These are phyloP conservation scores for Botrytis fabae DNA, from an alignment of 2,329 filamentous ascomycete species.

Conservation along the genomic window DNA sequence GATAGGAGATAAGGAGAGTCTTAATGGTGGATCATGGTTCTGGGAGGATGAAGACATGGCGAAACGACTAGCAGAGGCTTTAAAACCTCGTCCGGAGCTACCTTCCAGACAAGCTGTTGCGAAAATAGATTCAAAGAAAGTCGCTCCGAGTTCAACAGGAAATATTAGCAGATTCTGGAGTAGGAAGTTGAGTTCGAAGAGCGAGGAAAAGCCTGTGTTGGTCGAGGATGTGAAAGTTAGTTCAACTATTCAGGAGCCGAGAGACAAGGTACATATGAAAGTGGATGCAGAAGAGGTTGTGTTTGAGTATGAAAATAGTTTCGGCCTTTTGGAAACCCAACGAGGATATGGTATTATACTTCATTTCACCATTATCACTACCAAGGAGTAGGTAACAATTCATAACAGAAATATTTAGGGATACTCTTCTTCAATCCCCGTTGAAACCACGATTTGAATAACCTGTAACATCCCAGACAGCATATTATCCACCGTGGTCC, in stretches of 20 bases:
- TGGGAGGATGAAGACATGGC: constrained; percentile 38
- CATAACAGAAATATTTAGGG: neutral
- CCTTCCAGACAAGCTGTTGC: constrained; percentile 24
- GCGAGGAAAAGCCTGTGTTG: constrained; percentile 2
- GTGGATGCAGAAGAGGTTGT: constrained; percentile 47
- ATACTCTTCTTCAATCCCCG: no score
- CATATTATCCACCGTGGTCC: no score
- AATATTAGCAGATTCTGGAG: constrained; percentile 28
- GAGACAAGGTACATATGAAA: constrained; percentile 32
- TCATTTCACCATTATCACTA: constrained; percentile 25
- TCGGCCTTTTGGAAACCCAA: constrained; percentile 55
- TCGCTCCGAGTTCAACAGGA: neutral
- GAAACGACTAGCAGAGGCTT: constrained; percentile 29
- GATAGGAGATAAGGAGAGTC: constrained; percentile 31
- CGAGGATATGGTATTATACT: constrained; percentile 38
- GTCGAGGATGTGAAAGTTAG: constrained; percentile 13
- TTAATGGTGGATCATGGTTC: constrained; percentile 30
- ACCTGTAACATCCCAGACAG: no score
- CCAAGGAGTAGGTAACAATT: neutral
- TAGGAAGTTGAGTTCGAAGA: constrained; percentile 27
- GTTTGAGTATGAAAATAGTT: constrained; percentile 67
- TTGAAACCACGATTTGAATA: no score
- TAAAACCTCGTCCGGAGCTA: constrained; percentile 29
- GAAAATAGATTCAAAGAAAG: neutral
- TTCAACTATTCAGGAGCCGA: constrained; percentile 1